phyloP scores from a whole-genome alignment of 495 filamentous ascomycete genomes.

The Penicillium simplicissimum region DNA sequence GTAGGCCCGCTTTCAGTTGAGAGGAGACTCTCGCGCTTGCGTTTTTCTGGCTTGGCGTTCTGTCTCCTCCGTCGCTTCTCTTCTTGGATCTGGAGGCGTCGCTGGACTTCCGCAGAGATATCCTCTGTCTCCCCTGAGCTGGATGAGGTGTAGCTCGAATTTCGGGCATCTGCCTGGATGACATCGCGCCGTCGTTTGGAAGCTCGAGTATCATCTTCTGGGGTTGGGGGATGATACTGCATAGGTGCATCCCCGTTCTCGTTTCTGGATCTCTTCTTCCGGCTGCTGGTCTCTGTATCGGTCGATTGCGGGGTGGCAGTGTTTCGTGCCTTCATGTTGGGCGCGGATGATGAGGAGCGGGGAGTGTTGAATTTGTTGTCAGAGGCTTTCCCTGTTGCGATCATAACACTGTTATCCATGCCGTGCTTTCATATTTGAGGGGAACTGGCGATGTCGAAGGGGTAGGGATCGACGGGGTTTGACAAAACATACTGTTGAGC shows the following conservation, averaged over 20 bases:
- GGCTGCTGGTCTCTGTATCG: constrained; percentile 6
- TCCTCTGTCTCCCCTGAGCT: constrained; percentile 44
- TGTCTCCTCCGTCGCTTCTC: constrained; percentile 34
- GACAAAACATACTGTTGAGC: constrained; percentile 27
- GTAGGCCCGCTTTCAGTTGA: constrained; percentile 35
- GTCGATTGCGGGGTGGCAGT: constrained; percentile 13
- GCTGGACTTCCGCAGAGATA: constrained; percentile 48
- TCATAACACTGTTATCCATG: neutral
- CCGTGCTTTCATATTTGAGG: neutral
- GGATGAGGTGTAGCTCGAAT: constrained; percentile 10
- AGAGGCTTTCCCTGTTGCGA: constrained; percentile 6
- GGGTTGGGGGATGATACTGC: neutral
- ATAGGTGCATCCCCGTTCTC: constrained; percentile 7
- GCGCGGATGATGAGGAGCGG: neutral
- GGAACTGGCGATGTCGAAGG: neutral
- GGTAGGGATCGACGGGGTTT: neutral
- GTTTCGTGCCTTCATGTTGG: neutral
- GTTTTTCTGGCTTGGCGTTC: constrained; percentile 34
- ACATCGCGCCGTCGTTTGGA: constrained; percentile 29
- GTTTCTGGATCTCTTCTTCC: constrained; percentile 19
- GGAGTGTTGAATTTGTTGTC: neutral
- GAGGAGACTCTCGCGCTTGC: constrained; percentile 39
- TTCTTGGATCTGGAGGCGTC: constrained; percentile 42
- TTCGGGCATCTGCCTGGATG: constrained; percentile 18
- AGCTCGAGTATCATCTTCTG: constrained; percentile 4